Percentiles rank a stretch among this genome's conserved stretches.
These are phyloP conservation scores for Trichosporon sp. DNA, from an alignment of 1,284 basidiomycete genomes.

Conservation along the genomic window DNA sequence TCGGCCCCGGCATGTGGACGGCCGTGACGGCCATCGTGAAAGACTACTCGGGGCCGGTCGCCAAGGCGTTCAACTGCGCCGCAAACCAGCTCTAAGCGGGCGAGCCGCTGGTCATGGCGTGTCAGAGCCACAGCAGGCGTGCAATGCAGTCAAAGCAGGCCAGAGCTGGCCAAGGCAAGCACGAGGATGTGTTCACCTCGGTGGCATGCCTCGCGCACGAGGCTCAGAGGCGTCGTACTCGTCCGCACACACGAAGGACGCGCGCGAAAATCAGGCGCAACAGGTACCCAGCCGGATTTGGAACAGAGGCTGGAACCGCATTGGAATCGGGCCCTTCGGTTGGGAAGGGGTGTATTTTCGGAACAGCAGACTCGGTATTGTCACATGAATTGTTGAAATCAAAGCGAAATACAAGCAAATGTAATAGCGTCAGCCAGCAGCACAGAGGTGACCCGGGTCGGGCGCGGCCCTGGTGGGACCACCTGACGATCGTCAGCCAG, in stretches of 20 bases:
- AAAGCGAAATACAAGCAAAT: neutral
- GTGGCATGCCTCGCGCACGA: no score
- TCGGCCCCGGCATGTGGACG: constrained; percentile 53
- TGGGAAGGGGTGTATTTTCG: neutral
- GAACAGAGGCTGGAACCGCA: neutral
- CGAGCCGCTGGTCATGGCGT: no score
- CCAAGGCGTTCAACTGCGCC: constrained; percentile 24
- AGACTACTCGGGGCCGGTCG: constrained; percentile 28
- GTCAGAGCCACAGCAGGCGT: no score
- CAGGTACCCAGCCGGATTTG: neutral
- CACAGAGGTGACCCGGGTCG: neutral
- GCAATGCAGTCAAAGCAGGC: no score
- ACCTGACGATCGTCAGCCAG: neutral
- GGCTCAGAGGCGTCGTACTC: neutral
- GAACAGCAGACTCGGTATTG: neutral
- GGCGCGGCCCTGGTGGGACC: neutral
- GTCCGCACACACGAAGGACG: neutral
- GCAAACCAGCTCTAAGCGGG: neutral
- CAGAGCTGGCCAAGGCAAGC: no score
- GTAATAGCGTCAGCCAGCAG: neutral
- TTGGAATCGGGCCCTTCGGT: neutral
- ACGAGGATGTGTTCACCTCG: no score
- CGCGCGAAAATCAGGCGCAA: neutral
- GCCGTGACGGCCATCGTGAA: constrained; percentile 50
- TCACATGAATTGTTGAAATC: neutral